Base-by-base conservation (phyloP, 306 rosid species). In the Trichosanthes truncata region DNA sequence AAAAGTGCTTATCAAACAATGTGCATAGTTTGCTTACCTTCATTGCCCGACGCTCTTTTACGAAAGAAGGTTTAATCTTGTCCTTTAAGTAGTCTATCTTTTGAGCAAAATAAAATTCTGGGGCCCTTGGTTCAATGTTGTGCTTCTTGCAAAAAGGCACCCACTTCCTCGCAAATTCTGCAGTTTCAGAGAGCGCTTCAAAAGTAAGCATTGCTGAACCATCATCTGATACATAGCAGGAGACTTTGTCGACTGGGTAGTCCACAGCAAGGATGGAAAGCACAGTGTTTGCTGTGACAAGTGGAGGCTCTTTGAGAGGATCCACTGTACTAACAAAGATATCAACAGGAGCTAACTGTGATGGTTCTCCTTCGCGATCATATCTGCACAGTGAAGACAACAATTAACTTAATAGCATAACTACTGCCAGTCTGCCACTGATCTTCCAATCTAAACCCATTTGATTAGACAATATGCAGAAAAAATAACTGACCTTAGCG, bases 291-390 rank as follows among this genome's bases (percentile, higher is more conserved):
- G 98, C 99, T 12, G 99, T 96, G 52, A 96, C 46, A 68, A 96
- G 88, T 6, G 99, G 99, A 33, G 99, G 99, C 90, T 96, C 99
- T 85, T 96, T 96, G 83, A 96, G 97, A 78, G 99, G 99, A 88
- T 96, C 99, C 90, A 96, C 99, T 14, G 99, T 96, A 90, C 99
- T 96, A 7, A 96, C 99, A 55, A 96, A 96, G 73, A 96, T 62
- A 81, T 96, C 99, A 7, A 96, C 91, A 46, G 98, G 98, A 85
- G 89, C 97, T 84, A 96, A 80, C 82, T 96, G 99, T 5, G 99
- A 96, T 57, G 93, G 97, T 74, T 96, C 99, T 82, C 99, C 99
- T 3, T 96, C 99, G 7, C 99, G 93, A 81, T 96, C 99, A 79
- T 86, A 96, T 79, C 99, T 96, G 83, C 80, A 87, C 12, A 52